Percentiles rank a stretch among this genome's conserved stretches.
These are phyloP conservation scores for Oryza meyeriana DNA, from an alignment of 176 grass and related monocot species.

Conservation along the genomic window DNA sequence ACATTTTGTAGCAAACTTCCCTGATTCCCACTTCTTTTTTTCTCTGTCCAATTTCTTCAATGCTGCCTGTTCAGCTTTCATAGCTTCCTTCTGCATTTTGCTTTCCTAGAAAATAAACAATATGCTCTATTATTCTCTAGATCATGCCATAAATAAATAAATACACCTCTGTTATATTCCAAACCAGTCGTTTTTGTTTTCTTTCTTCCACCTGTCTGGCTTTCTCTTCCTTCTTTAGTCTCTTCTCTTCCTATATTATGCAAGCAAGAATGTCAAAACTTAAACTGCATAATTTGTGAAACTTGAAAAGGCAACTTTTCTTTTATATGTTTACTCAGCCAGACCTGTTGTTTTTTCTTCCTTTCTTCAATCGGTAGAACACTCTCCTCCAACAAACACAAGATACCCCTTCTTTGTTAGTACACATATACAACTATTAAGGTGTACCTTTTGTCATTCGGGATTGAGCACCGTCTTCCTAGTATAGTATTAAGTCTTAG, in stretches of 20 bases:
- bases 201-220: constrained; percentile 51
- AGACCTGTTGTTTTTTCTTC: constrained; percentile 44
- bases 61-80: constrained; percentile 56
- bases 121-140: background rate
- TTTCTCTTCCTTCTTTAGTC: constrained; percentile 65
- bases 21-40: constrained; percentile 69
- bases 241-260: constrained; percentile 38
- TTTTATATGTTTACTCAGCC: constrained; percentile 11
- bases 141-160: background rate
- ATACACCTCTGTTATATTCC: constrained; percentile 5
- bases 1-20: constrained; percentile 67
- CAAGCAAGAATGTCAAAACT: background rate
- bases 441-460: background rate
- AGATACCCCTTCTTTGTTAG: background rate
- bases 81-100: constrained; percentile 59
- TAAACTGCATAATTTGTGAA: constrained; percentile 2
- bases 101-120: constrained; percentile 55
- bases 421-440: too few species aligned
- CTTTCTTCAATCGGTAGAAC: constrained; percentile 41
- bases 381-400: constrained; percentile 18
- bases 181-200: constrained; percentile 58
- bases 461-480: background rate
- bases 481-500: background rate
- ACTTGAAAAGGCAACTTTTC: background rate
- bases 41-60: constrained; percentile 63